Conservation (phyloP, 2,329 filamentous ascomycete species). For the Beauveria brongniartii region DNA sequence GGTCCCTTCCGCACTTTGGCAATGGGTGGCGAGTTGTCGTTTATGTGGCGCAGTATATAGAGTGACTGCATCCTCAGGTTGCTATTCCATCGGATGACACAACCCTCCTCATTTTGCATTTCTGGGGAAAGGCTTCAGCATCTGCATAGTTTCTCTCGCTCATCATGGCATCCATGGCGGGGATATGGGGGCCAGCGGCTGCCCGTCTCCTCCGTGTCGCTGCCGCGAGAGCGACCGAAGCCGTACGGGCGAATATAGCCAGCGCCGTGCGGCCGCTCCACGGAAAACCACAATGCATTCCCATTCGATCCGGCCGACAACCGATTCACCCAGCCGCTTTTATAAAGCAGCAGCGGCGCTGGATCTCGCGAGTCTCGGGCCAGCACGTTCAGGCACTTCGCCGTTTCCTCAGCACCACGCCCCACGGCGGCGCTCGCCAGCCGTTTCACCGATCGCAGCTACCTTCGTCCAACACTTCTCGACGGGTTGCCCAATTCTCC, state of each 20-base stretch:
- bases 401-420: conserved; percentile 41
- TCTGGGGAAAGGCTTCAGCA: conserved; percentile 16
- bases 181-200: conserved; percentile 49
- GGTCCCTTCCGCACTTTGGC: conserved; percentile 16
- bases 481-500: conserved; percentile 52
- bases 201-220: conserved; percentile 46
- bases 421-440: conserved; percentile 13
- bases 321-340: conserved; percentile 46
- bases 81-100: neutral
- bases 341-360: conserved; percentile 43
- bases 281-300: conserved; percentile 37
- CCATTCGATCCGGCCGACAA: conserved; percentile 37
- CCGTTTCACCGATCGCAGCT: conserved; percentile 41
- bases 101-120: conserved; percentile 16
- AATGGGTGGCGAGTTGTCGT: conserved; percentile 19
- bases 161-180: conserved; percentile 48
- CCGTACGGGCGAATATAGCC: conserved; percentile 42
- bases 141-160: conserved; percentile 13
- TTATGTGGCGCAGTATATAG: conserved; percentile 15
- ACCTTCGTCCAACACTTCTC: conserved; percentile 40
- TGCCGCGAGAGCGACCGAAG: conserved; percentile 41
- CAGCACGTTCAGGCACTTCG: conserved; percentile 38
- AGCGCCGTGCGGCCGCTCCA: conserved; percentile 37
- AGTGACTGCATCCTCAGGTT: conserved; percentile 12
- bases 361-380: conserved; percentile 38